A percentile compares a stretch with the other conserved stretches of the same genome.
Evolutionary conservation across 768 basidiomycete species (phyloP).

Genomic region (Tulasnella sp.): DNA sequence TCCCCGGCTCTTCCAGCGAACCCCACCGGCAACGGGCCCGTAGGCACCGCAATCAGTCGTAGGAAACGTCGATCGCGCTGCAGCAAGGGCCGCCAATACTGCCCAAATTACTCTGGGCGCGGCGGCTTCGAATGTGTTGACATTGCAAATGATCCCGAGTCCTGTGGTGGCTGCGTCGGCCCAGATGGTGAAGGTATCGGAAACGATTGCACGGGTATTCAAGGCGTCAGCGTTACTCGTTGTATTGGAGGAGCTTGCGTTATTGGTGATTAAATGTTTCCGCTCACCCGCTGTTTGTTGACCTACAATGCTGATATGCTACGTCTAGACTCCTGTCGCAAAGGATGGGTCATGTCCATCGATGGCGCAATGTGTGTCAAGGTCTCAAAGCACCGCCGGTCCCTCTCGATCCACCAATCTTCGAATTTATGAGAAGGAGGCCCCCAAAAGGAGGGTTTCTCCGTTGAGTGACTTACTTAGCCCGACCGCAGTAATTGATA

Average conservation of each 20-base stretch:
- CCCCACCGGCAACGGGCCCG: neutral
- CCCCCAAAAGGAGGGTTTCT: too few relatives aligned
- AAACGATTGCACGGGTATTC: slow-evolving; percentile 45
- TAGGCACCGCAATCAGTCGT: neutral
- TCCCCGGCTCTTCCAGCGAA: neutral
- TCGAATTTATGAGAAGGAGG: too few relatives aligned
- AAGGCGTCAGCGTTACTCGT: slow-evolving; percentile 40
- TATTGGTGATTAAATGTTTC: neutral
- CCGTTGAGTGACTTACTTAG: too few relatives aligned
- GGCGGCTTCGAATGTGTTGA: slow-evolving; percentile 24
- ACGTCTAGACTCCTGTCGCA: neutral
- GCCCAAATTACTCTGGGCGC: neutral
- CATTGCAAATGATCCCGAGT: slow-evolving; percentile 5
- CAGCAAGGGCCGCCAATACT: neutral
- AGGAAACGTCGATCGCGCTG: neutral
- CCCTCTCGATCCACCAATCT: too few relatives aligned
- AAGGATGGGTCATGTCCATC: neutral
- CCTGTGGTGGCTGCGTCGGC: slow-evolving; percentile 20
- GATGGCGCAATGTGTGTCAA: neutral
- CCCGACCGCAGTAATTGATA: too few relatives aligned
- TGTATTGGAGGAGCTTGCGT: slow-evolving; percentile 39
- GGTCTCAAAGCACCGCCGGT: too few relatives aligned
- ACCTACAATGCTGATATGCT: neutral
- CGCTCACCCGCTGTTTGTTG: neutral
- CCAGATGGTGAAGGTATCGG: slow-evolving; percentile 31